A percentile compares a stretch with the other conserved stretches of the same genome.
Evolutionary conservation across 1,284 basidiomycete genomes (phyloP).

Genomic region (Waitea zeae): DNA sequence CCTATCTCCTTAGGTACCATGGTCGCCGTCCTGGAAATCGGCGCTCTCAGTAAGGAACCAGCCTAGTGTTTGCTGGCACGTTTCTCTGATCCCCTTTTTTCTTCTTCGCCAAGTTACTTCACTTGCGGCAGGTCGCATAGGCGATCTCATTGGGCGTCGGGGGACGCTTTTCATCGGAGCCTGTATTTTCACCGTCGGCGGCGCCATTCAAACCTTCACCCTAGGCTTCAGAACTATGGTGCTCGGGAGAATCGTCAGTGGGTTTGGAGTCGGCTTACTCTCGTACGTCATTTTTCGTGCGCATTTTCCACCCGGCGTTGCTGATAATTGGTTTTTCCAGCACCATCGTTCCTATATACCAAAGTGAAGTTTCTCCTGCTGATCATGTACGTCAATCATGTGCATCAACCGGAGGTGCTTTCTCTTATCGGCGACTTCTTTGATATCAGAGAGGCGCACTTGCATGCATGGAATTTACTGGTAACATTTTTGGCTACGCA

Average conservation of each 20-base stretch:
- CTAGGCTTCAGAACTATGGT: conserved; percentile 78
- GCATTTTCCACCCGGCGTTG: neutral
- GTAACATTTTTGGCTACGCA: conserved; percentile 89
- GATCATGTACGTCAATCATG: too few relatives aligned
- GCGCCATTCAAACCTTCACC: conserved; percentile 81
- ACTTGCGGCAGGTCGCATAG: conserved; percentile 74
- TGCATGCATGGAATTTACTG: conserved; percentile 95
- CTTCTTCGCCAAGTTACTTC: conserved; percentile 53
- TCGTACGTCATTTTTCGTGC: conserved; percentile 56
- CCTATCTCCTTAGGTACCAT: conserved; percentile 62
- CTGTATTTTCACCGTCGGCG: conserved; percentile 76
- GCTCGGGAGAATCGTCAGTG: conserved; percentile 73
- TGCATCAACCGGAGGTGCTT: too few relatives aligned
- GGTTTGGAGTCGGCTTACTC: conserved; percentile 87
- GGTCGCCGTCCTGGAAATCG: conserved; percentile 86
- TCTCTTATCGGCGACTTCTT: neutral
- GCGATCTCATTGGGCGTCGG: conserved; percentile 77
- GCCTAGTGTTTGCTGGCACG: neutral
- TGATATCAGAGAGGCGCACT: conserved; percentile 60
- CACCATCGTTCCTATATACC: conserved; percentile 95
- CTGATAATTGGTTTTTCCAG: conserved; percentile 18
- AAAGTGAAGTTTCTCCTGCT: conserved; percentile 91
- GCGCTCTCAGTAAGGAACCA: conserved; percentile 70
- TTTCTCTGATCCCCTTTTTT: neutral
- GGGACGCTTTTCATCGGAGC: conserved; percentile 83